Percentiles rank a stretch among this genome's conserved stretches.
Conservation (phyloP, 768 basidiomycete species). For the Agaricus bisporus region DNA sequence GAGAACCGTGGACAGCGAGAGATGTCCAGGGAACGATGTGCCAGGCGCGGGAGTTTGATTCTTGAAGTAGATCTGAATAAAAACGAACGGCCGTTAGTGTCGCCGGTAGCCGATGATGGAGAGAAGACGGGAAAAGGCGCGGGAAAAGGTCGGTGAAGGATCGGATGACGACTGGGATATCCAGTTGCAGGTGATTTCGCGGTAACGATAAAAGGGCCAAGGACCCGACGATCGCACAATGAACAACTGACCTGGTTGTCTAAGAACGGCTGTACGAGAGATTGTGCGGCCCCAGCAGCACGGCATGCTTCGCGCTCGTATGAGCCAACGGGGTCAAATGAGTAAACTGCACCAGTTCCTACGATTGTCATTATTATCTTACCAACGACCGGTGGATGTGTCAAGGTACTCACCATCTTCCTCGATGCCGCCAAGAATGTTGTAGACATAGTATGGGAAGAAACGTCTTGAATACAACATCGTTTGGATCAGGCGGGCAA, state of each 20-base stretch:
- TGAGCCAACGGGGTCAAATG: slow-evolving; percentile 98
- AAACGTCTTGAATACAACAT: slow-evolving; percentile 95
- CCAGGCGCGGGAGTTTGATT: slow-evolving; percentile 80
- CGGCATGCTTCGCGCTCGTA: slow-evolving; percentile 97
- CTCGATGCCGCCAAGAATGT: slow-evolving; percentile 93
- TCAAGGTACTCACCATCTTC: slow-evolving; percentile 72
- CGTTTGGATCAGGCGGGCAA: slow-evolving; percentile 97
- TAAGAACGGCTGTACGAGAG: slow-evolving; percentile 93
- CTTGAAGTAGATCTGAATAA: slow-evolving; percentile 89
- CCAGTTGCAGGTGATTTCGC: slow-evolving; percentile 4
- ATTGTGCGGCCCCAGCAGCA: slow-evolving; percentile 93
- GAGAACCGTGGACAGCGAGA: slow-evolving; percentile 77
- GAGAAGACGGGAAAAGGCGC: slow-evolving; percentile 20
- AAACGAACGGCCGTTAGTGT: slow-evolving; percentile 17
- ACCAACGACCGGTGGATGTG: slow-evolving; percentile 13
- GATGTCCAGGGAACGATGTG: slow-evolving; percentile 68
- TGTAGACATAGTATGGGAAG: slow-evolving; percentile 98
- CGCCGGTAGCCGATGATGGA: slow-evolving; percentile 11
- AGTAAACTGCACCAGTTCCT: slow-evolving; percentile 97
- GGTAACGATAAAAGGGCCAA: background rate
- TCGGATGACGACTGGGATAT: slow-evolving; percentile 28
- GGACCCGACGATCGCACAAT: slow-evolving; percentile 15
- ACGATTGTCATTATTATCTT: slow-evolving; percentile 14
- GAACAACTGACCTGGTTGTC: slow-evolving; percentile 84
- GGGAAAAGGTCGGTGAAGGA: slow-evolving; percentile 42